Base-by-base conservation (phyloP, 768 basidiomycete species). In the Rhodotorula diobovata region DNA sequence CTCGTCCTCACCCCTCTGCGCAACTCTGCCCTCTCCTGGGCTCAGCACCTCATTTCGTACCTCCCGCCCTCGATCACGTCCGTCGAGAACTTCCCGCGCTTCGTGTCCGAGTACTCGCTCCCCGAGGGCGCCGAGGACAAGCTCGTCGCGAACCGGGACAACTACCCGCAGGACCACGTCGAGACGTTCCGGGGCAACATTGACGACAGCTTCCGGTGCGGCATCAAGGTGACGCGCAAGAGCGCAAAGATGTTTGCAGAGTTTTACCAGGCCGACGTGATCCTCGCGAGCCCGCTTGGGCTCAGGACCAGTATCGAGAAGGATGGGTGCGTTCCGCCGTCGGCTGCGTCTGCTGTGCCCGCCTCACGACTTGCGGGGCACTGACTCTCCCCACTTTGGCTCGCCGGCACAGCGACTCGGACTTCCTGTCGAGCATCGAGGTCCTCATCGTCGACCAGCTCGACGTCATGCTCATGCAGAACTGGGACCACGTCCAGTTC, bases 101-200 rank as follows among this genome's bases (percentile, higher is more conserved):
- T 98, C 79, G 78, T 87, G 35, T 80, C 84, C 8, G 94, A 96
- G 78, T 99, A 92, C 77, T 86, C 87, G 11, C 81, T 98, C 15
- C 93, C 95, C 2, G 81, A 86, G 0, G 91, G 87, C 32, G 85
- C 86, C 18, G 82, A 86, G 21, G 95, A 98, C 81, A 94, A 92
- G 78, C 84, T 96, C 23, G 72, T 74, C 18, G 84, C 87, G 28
- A 82, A 82, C 8, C 88, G 89, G 12, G 86, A 87, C 59, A 85
- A 86, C 11, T 94, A 94, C 79, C 89, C 95, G 4, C 78, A 80
- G 23, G 96, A 98, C 78, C 95, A 99, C 77, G 86, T 95, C 18
- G 91, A 92, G 75, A 94, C 86, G 64, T 97, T 98, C 84, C 86
- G 87, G 76, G 96, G 96, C n/a, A 99, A 99, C 78, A 85, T 93